Evolutionary conservation across 1,139 yeast species (phyloP).

Genomic region (Maudiozyma humilis): DNA sequence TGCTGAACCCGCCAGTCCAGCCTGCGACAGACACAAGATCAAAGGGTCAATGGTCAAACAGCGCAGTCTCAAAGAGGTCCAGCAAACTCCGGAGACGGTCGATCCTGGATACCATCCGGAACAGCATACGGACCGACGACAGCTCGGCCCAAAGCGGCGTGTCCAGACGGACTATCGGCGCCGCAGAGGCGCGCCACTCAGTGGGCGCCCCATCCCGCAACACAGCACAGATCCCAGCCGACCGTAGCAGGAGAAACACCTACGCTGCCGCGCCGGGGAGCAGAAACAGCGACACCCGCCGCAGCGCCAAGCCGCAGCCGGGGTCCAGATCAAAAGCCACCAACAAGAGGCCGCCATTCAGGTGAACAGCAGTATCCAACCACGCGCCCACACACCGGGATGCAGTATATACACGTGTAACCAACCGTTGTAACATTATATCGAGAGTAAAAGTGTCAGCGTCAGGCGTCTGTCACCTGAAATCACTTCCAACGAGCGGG

Average conservation of each 20-base stretch:
- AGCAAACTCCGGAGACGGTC: slow-evolving; percentile 27
- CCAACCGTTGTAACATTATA: too few species aligned
- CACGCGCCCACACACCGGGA: too few species aligned
- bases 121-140: slow-evolving; percentile 19
- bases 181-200: neutral
- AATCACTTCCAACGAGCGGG: too few species aligned
- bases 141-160: neutral
- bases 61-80: slow-evolving; percentile 6
- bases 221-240: neutral
- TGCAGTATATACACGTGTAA: too few species aligned
- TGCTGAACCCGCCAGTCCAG: slow-evolving; percentile 23
- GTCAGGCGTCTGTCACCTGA: too few species aligned
- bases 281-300: neutral
- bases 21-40: too few species aligned
- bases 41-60: too few species aligned
- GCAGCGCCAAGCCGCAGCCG: slow-evolving; percentile 2
- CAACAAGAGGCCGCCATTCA: slow-evolving; percentile 24
- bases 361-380: slow-evolving; percentile 8
- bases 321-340: slow-evolving; percentile 6
- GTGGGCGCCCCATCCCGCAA: slow-evolving; percentile 2
- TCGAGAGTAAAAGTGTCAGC: too few species aligned
- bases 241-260: neutral
- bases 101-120: slow-evolving; percentile 28
- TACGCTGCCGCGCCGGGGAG: neutral
- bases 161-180: neutral